Base-by-base conservation (phyloP, 176 grass and related monocot genomes). In the Echinochloa phyllopogon region DNA sequence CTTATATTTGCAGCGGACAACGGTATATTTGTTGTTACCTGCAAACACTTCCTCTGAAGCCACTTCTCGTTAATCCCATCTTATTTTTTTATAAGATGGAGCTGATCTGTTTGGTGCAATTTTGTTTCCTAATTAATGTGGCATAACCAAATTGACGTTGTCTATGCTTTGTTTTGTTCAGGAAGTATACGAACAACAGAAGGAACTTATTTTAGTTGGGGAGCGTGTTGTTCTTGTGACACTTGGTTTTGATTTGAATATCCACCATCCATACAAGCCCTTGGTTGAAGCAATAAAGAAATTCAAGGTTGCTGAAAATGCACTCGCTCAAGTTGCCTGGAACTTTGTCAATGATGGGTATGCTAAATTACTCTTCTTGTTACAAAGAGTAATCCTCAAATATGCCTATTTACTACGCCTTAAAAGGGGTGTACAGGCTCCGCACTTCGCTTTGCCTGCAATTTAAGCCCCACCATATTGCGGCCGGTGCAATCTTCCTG, bases 311-410 rank as follows among this genome's bases (percentile, higher is more conserved):
- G 90, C 93, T 86, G 86, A 98, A 88, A 94, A 95, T 47, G 95
- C 91, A 10, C 95, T 98, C 84, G 95, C 93, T 78, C 95, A 98
- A 89, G 95, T 95, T 93, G 95, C 95, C 76, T 98, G 93, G 95
- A 98, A 92, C 93, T 98, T 98, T 88, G 95, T 98, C 85, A 98
- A 98, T 72, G 95, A 98, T 89, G 95, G 95, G 95, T 98, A 97
- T 68, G 89, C 75, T 91, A 91, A 85, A 86, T 77, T 87, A 86
- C 84, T 48, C 83, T 89, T 92, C 8, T 87, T 53, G 69, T 82
- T 93, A 87, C 75, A 68, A 81, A 74, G 69, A 90, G 64, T 78
- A 88, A 74, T 82, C 55, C 61, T 39, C 14, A 52, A 85, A 87
- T 82, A 87, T 91, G 81, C 85, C 75, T 94, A 91, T 91, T 91